Evolutionary conservation across 805 yeast species (phyloP), one percentile per base, ranked within the genome.

Genomic region (Candida pseudofarinosa): DNA sequence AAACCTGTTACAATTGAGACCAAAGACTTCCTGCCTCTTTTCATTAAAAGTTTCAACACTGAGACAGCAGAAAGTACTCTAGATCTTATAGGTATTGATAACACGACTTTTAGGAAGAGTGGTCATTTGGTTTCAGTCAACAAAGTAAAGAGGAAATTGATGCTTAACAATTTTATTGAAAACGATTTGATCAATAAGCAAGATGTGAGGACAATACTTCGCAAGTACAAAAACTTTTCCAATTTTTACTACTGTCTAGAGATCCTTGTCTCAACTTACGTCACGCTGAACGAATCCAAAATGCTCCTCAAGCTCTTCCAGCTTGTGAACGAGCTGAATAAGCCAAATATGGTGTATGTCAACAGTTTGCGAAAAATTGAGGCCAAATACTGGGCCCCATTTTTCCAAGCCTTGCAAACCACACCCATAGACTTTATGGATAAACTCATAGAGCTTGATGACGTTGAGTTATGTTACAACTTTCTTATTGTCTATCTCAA

Each of bases 321-420:
- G 16, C 42, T 57, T 18, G 54, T 58, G 28, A 59, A 59, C 38
- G 42, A 40, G 14, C 43, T 47, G 15, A 41, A 41, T 6, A 40
- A 46, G 10, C 49, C 58, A 4, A 65, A 62, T 41, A 53, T 54
- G 3, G 68, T 78, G n/a, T 71, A 69, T 41, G 64, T 77, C 37
- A 77, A 74, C 46, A 79, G 83, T 50, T 74, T 82, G 28, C 61
- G 85, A 26, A 80, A 80, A 46, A 79, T 79, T 13, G 85, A 80
- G 51, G 68, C 74, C 38, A 69, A 65, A 33, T 75, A 74, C 53
- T 80, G 85, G 85, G 40, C 59, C 3, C 56, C 54, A n/a, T 76
- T 77, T 43, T 78, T 78, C 51, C 48, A 55, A 3, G 60, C 67
- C 18, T 54, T 73, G 18, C 54, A 63, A 3, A 63, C 67, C 28